phyloP scores from a whole-genome alignment of 108 stramenopile species.

The Stephanodiscus triporus region DNA sequence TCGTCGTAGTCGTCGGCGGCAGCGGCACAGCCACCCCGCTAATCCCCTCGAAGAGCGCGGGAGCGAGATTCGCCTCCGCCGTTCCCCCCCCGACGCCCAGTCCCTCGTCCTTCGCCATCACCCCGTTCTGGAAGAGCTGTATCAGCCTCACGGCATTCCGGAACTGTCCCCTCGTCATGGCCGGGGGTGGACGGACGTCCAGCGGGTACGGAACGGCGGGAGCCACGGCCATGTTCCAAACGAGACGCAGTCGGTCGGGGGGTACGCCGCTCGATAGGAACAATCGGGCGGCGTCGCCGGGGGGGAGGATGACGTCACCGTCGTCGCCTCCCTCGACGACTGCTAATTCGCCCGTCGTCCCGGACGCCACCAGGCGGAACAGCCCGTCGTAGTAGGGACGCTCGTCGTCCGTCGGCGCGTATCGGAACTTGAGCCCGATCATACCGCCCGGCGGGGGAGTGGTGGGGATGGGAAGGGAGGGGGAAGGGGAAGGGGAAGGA shows the following conservation, averaged over 20 bases:
- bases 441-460: too few species aligned
- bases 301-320: constrained; percentile 26
- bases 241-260: constrained; percentile 26
- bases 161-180: constrained; percentile 39
- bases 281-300: constrained; percentile 26
- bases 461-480: too few species aligned
- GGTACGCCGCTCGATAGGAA: constrained; percentile 29
- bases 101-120: constrained; percentile 20
- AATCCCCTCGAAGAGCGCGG: constrained; percentile 40
- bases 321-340: not conserved
- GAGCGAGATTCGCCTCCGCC: constrained; percentile 8
- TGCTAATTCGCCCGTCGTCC: not conserved
- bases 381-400: constrained; percentile 6
- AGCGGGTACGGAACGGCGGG: constrained; percentile 8
- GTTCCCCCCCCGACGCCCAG: not conserved
- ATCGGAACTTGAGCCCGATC: constrained; percentile 15
- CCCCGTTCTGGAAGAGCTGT: constrained; percentile 40
- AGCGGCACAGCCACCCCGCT: constrained; percentile 26
- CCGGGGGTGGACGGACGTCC: constrained; percentile 3
- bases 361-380: not conserved
- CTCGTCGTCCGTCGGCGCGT: constrained; percentile 4
- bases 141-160: constrained; percentile 30
- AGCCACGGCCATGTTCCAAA: constrained; percentile 50
- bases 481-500: too few species aligned
- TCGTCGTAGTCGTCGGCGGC: not conserved